Evolutionary conservation across 164 flowering plant genomes (phyloP).

Genomic region (Protea cynaroides): DNA sequence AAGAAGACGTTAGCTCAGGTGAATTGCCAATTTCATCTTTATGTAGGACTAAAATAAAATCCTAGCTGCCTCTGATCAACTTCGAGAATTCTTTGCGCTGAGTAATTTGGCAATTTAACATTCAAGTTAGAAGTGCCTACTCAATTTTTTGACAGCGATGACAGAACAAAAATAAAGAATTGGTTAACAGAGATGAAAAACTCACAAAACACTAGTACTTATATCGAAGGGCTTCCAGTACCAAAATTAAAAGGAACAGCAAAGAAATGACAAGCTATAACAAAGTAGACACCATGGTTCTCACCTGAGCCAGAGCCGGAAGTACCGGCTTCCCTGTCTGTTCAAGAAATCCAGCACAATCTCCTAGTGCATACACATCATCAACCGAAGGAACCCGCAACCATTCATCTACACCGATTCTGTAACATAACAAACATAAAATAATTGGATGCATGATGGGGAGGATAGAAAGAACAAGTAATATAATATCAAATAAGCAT

Average conservation of each 20-base stretch:
- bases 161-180: too few species aligned
- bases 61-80: too few species aligned
- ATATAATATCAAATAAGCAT: neutral
- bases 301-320: conserved; percentile 91
- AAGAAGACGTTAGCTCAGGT: too few species aligned
- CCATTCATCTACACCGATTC: conserved; percentile 90
- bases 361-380: conserved; percentile 91
- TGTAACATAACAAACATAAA: conserved; percentile 11
- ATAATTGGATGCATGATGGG: neutral
- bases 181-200: too few species aligned
- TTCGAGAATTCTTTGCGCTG: too few species aligned
- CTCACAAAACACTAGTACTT: too few species aligned
- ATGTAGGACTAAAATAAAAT: too few species aligned
- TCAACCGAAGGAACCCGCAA: conserved; percentile 72
- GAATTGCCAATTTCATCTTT: too few species aligned
- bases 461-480: neutral
- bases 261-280: neutral
- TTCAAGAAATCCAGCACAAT: conserved; percentile 89
- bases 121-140: too few species aligned
- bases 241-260: neutral
- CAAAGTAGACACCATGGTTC: neutral
- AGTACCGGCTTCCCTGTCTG: conserved; percentile 68
- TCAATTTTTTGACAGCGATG: too few species aligned
- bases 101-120: too few species aligned
- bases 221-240: too few species aligned